Base-by-base conservation (phyloP, 176 grass and related monocot species). In the Bothriochloa decipiens region DNA sequence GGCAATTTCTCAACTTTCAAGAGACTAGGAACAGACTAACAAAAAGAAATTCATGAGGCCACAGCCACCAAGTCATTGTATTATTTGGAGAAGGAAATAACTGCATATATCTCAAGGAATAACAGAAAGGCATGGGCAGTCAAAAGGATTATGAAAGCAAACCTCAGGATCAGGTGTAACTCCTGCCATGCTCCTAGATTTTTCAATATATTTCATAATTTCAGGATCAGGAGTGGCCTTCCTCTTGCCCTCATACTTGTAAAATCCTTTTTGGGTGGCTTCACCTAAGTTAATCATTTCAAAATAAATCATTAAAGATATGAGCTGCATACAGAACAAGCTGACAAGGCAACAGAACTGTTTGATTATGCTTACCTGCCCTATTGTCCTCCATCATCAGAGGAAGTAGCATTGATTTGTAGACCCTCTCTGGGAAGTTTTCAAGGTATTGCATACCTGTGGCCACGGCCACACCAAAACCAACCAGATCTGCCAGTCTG, bases 181-280 rank as follows among this genome's bases (percentile, higher is more conserved):
- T 75, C 96, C 96, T 28, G 93, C 87, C 83, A 95, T 92, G 75
- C 85, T 93, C 71, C 89, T 89, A 77, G 96, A 95, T 42, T 94
- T 93, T 42, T 95, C 87, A 70, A 98, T 83, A 74, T 92, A 94
- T 46, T 86, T 90, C 17, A 80, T 80, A 61, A 98, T 93, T 86
- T 98, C 87, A 63, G 91, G 89, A 68, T 95, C 96, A 36, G 96
- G 89, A 77, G 28, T 93, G 37, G 96, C 91, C 77, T 95, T 94
- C 68, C 92, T 92, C 81, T 88, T 98, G 61, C 92, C 86, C 88
- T 98, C 96, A 20, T 98, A 98, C 83, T 95, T 95, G 85, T 98
- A 98, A 69, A 98, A 98, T 12, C 96, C 96, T 58, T 91, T 95
- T 68, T 77, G 65, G 72, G 74, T 87, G 12, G 87, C 96, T 85